Evolutionary conservation across 768 basidiomycete species (phyloP), one percentile per base, ranked within the genome.

Genomic region (Collybia nuda): DNA sequence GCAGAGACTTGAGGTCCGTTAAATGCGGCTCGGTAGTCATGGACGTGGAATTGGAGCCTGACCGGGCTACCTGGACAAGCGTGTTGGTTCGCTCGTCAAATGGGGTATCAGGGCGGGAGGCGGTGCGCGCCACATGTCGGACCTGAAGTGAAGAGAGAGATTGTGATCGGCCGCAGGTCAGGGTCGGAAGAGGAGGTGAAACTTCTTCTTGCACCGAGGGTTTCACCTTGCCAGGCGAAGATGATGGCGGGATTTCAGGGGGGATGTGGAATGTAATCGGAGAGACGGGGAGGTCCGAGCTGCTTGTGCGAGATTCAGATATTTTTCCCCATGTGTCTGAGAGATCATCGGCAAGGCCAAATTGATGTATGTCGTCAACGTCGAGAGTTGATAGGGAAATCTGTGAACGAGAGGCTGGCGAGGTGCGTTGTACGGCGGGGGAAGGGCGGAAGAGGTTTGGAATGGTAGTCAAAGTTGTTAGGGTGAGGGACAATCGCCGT

Each of bases 221-320:
- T 56, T 53, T 59, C 54, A 54, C 41, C 36, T 50, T 45, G 51
- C 50, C 51, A 36, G 38, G 28, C 23, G 35, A 54, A 35, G 32
- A 9, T 24, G 50, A 40, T 23, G 19, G 17, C 32, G 22, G 23
- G 23, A n/a, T 17, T 32, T 40, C 44, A 8, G 36, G 41, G 40
- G 23, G 22, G 50, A 39, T n/a, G 41, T 58, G 56, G 49, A 69
- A 69, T 9, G 60, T 50, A n/a, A 67, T 66, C 2, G 68, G 68
- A 6, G 68, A 69, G 26, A 59, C 59, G 12, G 64, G 59, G 2
- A 61, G 51, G 17, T 50, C 52, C 2, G 60, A 40, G 11, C 50
- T 32, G 35, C 50, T 58, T 1, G 55, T 37, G 2, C 42, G 52
- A 1, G 50, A 42, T 6, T 53, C 50, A 6, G 36, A 40, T 11